Evolutionary conservation across 306 rosid genomes (phyloP).

Genomic region (Trichosanthes cucumerina): DNA sequence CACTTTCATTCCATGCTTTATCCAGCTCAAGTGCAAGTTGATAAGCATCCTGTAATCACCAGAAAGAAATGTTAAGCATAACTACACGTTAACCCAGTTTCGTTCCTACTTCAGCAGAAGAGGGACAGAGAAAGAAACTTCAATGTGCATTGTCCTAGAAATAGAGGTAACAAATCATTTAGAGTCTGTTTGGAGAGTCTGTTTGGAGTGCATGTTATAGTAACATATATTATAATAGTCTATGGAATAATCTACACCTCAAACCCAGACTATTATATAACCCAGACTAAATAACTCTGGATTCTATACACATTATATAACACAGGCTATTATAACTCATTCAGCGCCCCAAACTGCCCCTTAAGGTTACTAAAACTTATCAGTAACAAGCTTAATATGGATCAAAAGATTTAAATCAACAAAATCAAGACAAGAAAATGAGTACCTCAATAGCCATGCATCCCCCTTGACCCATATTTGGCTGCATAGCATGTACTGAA

Average conservation of each 20-base stretch:
- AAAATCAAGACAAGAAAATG: background rate
- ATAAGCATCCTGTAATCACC: slow-evolving; percentile 63
- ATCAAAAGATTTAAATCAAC: background rate
- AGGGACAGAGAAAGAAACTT: background rate
- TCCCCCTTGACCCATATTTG: slow-evolving; percentile 98
- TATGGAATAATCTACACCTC: no score
- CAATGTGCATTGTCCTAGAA: background rate
- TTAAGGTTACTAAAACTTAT: no score
- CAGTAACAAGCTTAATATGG: background rate
- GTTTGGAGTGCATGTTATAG: no score
- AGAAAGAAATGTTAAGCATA: slow-evolving; percentile 14
- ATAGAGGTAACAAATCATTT: background rate
- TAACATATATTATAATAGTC: no score
- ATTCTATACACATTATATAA: no score
- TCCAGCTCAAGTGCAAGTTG: slow-evolving; percentile 82
- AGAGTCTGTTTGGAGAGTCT: no score
- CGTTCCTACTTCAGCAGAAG: background rate
- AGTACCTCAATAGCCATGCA: slow-evolving; percentile 98
- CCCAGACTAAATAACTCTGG: no score
- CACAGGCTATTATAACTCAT: no score
- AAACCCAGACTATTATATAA: no score
- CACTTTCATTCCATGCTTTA: slow-evolving; percentile 49
- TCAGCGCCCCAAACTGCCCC: no score
- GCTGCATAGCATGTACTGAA: slow-evolving; percentile 99
- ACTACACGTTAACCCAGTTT: background rate